Evolutionary conservation across 2,329 filamentous ascomycete species (phyloP).

Genomic region (Periconia macrospinosa): DNA sequence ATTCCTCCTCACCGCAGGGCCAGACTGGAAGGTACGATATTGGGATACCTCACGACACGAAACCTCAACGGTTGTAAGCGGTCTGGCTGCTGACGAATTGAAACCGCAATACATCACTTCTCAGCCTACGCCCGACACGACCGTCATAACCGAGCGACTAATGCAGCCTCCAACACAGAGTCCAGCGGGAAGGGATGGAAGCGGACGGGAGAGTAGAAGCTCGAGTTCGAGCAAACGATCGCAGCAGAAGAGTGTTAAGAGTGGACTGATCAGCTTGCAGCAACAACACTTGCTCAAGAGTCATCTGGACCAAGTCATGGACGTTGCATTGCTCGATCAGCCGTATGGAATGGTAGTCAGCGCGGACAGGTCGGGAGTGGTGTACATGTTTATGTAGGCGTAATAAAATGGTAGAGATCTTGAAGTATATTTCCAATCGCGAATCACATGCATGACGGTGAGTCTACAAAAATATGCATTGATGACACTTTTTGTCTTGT

Average conservation of each 20-base stretch:
- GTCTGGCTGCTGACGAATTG: constrained; percentile 68
- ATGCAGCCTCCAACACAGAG: constrained; percentile 18
- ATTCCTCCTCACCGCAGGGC: constrained; percentile 84
- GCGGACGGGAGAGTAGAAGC: constrained; percentile 23
- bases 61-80: constrained; percentile 78
- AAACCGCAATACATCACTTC: constrained; percentile 66
- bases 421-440: no score
- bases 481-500: no score
- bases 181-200: constrained; percentile 25
- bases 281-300: constrained; percentile 84
- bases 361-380: constrained; percentile 83
- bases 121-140: constrained; percentile 45
- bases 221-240: constrained; percentile 41
- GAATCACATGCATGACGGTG: no score
- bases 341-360: constrained; percentile 94
- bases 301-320: constrained; percentile 84
- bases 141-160: constrained; percentile 42
- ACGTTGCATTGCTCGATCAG: constrained; percentile 83
- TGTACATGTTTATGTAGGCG: constrained; percentile 74
- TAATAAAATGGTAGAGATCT: background rate
- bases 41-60: constrained; percentile 86
- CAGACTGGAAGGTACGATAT: constrained; percentile 88
- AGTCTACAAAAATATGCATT: no score
- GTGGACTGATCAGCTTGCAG: constrained; percentile 89
- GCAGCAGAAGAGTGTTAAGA: constrained; percentile 61